These are phyloP conservation scores for Tolypocladium tropicale DNA, from an alignment of 2,329 filamentous ascomycete genomes.

Conservation along the genomic window DNA sequence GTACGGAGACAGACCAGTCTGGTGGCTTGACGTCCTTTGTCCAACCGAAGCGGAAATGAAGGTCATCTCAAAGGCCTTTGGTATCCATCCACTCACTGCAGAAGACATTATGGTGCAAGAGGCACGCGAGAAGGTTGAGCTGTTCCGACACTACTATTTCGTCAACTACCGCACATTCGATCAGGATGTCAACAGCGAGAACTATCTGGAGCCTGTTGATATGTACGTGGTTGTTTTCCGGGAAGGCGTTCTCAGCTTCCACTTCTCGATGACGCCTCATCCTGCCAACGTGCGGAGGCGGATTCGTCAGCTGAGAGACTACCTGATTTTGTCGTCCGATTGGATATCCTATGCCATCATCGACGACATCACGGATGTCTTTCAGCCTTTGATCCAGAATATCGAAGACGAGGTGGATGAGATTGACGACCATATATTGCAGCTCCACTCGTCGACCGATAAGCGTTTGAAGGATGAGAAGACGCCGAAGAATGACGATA, in stretches of 20 bases:
- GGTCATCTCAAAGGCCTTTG: constrained; percentile 81
- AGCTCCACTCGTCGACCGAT: constrained; percentile 57
- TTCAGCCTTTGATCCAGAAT: constrained; percentile 79
- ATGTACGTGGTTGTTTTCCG: constrained; percentile 97
- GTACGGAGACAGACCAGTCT: constrained; percentile 79
- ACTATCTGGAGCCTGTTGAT: constrained; percentile 91
- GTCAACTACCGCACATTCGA: constrained; percentile 98
- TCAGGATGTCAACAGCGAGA: constrained; percentile 79
- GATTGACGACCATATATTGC: constrained; percentile 85
- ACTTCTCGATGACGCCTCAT: constrained; percentile 93
- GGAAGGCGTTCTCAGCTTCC: constrained; percentile 90
- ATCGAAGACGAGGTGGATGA: constrained; percentile 97
- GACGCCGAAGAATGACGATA: constrained; percentile 33
- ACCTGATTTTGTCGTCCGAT: constrained; percentile 83
- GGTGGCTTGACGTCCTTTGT: constrained; percentile 89
- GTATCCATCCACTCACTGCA: constrained; percentile 87
- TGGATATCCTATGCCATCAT: constrained; percentile 99
- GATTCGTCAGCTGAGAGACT: constrained; percentile 88
- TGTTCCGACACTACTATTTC: constrained; percentile 97
- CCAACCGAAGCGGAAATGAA: constrained; percentile 96
- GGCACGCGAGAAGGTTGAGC: constrained; percentile 92
- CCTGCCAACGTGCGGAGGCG: constrained; percentile 90
- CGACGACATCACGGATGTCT: constrained; percentile 96
- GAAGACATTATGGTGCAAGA: constrained; percentile 98
- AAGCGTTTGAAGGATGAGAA: constrained; percentile 27